Evolutionary conservation across 306 rosid genomes (phyloP), one percentile per base, ranked within the genome.

Genomic region (Vigna unguiculata): DNA sequence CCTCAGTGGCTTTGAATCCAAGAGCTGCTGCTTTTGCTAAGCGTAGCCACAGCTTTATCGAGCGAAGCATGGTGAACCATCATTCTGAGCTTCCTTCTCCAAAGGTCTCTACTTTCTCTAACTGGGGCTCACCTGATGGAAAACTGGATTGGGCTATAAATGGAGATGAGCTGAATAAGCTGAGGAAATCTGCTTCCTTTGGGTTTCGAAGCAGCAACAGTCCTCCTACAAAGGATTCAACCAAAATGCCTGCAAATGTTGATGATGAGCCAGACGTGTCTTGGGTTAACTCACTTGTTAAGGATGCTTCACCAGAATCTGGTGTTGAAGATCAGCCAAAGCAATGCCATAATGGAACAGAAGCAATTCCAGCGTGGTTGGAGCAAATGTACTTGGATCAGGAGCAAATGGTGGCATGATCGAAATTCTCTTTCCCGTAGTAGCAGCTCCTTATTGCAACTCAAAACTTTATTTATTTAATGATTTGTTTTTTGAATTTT

Each of bases 351-450:
- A 85, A 76, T 17, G 90, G 89, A 73, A 82, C 75, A 0, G 90
- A 90, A 72, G 79, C 55, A 12, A 83, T 87, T 38, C 88, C 92
- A 4, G 89, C 94, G 28, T 93, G 90, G 94, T 78, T 89, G 80
- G 97, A 93, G 88, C 96, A 90, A 83, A 7, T 88, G 86, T 91
- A 91, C 86, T 74, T 83, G 86, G 98, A 91, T 61, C 96, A 93
- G 76, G 90, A 93, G 88, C 97, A 85, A 79, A 76, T 85, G 83
- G 96, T 86, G 80, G 92, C 97, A 7, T 88, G 71, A 83, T 81
- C 16, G 59, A 55, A 20, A 61, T 16, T 19, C 47, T 30, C 40
- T 34, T 16, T 49, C 62, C 81, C 38, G 16, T 9, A 30, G 54
- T 21, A 19, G 69, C 65, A 17, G 64, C 77, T 38, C 57, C 68